Conservation (phyloP, 139 green algal genomes). For the Mesostigma viride region DNA sequence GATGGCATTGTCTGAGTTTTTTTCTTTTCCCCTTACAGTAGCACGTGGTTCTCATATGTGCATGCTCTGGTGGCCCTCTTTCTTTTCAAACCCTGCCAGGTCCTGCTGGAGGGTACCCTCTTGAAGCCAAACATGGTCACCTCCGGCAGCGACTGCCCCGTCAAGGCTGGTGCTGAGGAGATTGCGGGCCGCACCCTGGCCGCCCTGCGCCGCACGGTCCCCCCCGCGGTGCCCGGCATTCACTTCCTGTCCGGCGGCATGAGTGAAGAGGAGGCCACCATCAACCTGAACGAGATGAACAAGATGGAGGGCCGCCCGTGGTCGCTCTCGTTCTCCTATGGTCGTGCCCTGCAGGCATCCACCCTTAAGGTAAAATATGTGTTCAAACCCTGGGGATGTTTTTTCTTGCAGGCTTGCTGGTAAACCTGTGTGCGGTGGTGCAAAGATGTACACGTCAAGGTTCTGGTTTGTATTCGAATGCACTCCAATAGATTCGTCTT, state of each 20-base stretch:
- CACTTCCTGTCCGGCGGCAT: constrained; percentile 85
- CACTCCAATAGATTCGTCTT: background rate
- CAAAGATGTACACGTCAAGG: background rate
- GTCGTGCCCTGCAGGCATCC: constrained; percentile 67
- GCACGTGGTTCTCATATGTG: too few relatives aligned
- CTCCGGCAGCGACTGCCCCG: constrained; percentile 31
- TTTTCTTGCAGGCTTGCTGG: background rate
- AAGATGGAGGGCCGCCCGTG: constrained; percentile 50
- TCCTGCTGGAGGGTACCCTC: constrained; percentile 63
- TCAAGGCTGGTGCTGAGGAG: constrained; percentile 31
- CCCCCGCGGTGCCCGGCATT: constrained; percentile 74
- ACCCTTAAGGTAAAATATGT: constrained; percentile 12
- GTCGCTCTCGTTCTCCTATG: constrained; percentile 86
- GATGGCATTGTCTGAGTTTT: too few relatives aligned
- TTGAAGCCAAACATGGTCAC: constrained; percentile 90
- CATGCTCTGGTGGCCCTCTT: too few relatives aligned
- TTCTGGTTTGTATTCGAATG: background rate
- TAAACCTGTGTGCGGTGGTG: background rate
- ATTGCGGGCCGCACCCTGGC: constrained; percentile 66
- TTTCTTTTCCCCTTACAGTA: too few relatives aligned
- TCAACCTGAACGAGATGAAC: constrained; percentile 78
- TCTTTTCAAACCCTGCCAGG: too few relatives aligned
- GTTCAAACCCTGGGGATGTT: background rate
- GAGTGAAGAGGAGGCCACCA: constrained; percentile 62
- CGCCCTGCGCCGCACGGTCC: constrained; percentile 65